Evolutionary conservation across 345 rosid genomes (phyloP), one percentile per base, ranked within the genome.

Genomic region (Bruguiera parviflora): DNA sequence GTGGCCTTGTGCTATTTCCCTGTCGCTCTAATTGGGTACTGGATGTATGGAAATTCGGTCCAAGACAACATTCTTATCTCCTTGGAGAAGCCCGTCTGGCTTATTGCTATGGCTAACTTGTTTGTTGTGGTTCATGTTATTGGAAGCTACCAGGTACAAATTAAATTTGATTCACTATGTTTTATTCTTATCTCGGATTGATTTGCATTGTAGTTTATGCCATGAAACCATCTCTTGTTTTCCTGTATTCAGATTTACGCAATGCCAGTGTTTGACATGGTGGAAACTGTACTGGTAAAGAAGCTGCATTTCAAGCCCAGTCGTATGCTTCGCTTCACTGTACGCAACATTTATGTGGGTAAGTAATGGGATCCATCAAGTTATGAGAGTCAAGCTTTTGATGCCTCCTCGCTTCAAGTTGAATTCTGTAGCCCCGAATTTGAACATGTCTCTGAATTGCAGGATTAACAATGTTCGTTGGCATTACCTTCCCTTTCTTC

Each of bases 1-100:
- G 80, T 76, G 62, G 80, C 80, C 8, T 64, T 76, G 46, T 76
- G 80, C 72, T 76, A 76, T 51, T 76, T 76, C 63, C 80, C 80
- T 9, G 80, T 76, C 58, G 80, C 76, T 24, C 58, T 76, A 3
- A 71, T 76, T 52, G 80, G 80, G 4, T 76, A 76, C 15, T 76
- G 69, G 69, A 71, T 67, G 58, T 76, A 46, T 29, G 80, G 80
- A 11, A 76, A 76, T 68, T 11, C 65, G 7, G 66, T 76, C 22
- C 6, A 63, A 18, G 80, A 76, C 66, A 76, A 76, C 72, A 76
- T 76, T 52, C 80, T 76, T 4, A 67, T 76, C 65, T 62, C 76
- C 8, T 32, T 76, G 47, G 32, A 76, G 20, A 76, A 76, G 62
- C 80, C 80, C 28, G 49, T 9, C 0, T 76, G 80, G 80, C 80